Conservation (phyloP, 2,329 filamentous ascomycete genomes). For the Paradendryphiella salina region DNA sequence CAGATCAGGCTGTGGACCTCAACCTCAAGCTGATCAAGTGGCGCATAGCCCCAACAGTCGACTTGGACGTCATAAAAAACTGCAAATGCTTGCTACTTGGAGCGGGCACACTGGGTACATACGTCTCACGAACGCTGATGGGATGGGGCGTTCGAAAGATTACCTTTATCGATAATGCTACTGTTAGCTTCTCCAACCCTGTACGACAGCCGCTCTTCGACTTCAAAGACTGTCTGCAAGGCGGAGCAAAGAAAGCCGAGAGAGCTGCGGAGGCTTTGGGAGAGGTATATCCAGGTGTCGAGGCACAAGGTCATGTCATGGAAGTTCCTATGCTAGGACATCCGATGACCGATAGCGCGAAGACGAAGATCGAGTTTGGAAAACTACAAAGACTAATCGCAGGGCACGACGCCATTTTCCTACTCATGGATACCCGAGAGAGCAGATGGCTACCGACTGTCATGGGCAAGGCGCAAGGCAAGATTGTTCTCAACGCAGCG, state of each 20-base stretch:
- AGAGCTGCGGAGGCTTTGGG: conserved; percentile 78
- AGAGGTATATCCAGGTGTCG: conserved; percentile 88
- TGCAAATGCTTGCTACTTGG: conserved; percentile 90
- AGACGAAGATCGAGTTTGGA: conserved; percentile 73
- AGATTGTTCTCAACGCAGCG: conserved; percentile 96
- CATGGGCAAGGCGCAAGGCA: conserved; percentile 89
- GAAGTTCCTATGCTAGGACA: conserved; percentile 96
- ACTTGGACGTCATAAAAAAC: conserved; percentile 85
- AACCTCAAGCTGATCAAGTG: conserved; percentile 99
- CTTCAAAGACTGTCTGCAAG: conserved; percentile 84
- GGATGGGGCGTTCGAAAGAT: conserved; percentile 96
- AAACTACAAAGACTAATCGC: conserved; percentile 74
- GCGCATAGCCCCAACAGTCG: conserved; percentile 85
- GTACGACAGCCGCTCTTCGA: conserved; percentile 91
- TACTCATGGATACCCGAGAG: conserved; percentile 97
- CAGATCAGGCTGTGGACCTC: conserved; percentile 91
- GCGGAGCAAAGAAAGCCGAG: conserved; percentile 80
- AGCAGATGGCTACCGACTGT: conserved; percentile 94
- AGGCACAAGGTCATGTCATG: conserved; percentile 76
- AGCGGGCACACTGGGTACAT: conserved; percentile 89
- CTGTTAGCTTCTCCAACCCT: conserved; percentile 93
- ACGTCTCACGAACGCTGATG: conserved; percentile 88
- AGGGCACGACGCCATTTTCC: conserved; percentile 86
- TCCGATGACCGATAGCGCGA: conserved; percentile 73
- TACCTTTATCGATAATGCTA: conserved; percentile 92